Evolutionary conservation across 163 green algal species (phyloP).

Genomic region (Scenedesmus sp.): DNA sequence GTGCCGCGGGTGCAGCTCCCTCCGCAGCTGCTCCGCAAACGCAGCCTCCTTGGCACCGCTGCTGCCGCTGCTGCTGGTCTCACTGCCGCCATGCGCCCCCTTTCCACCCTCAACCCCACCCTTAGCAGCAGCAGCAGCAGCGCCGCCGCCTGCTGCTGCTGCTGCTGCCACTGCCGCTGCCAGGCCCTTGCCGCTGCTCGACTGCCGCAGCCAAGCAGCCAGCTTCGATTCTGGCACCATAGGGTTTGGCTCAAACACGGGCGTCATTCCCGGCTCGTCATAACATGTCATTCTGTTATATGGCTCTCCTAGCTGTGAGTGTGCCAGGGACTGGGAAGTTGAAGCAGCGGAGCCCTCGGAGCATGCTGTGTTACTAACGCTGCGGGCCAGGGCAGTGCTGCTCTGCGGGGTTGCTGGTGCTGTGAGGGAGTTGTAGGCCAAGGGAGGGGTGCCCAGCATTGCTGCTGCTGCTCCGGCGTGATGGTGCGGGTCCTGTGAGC

Average conservation of each 20-base stretch:
- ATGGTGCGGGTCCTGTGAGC: not conserved
- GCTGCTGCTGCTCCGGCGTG: not conserved
- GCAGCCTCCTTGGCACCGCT: not conserved
- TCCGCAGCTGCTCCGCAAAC: conserved; percentile 29
- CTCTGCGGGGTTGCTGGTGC: not conserved
- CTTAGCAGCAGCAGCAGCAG: not conserved
- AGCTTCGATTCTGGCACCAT: not conserved
- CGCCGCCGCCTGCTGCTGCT: too few species aligned
- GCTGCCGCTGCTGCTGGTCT: conserved; percentile 10
- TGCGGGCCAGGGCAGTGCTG: not conserved
- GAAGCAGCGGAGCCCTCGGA: not conserved
- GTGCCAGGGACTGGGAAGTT: not conserved
- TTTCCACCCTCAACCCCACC: too few species aligned
- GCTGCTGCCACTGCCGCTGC: not conserved
- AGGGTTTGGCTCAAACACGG: conserved; percentile 27
- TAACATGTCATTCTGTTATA: not conserved
- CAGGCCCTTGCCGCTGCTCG: not conserved
- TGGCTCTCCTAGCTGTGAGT: not conserved
- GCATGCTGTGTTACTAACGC: not conserved
- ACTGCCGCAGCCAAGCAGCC: conserved; percentile 4
- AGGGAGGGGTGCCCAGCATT: not conserved
- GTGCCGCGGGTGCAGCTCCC: not conserved
- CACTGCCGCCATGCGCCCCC: not conserved
- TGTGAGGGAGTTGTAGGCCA: not conserved
- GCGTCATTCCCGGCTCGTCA: not conserved